Evolutionary conservation across 257 asterid genomes (phyloP), one percentile per base, ranked within the genome.

Genomic region (Scutellaria baicalensis): DNA sequence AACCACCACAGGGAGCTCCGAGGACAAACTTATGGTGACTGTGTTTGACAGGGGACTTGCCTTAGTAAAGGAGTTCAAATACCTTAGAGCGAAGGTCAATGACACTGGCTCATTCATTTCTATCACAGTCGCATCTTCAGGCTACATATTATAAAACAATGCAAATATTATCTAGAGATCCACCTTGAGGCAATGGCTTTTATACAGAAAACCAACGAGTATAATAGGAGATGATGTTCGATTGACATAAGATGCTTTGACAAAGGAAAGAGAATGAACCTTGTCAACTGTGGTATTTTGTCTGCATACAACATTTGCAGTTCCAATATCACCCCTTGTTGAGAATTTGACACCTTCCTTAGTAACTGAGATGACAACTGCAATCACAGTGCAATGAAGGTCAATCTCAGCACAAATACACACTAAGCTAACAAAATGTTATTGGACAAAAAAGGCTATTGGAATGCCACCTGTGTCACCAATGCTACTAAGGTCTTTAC

Each of bases 341-440:
- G 98, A 93, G 84, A 93, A 93, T 70, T 88, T 93, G 1, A 93
- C 98, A 3, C 98, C 98, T 81, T 93, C 98, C 84, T 93, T 93
- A 0, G 97, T 93, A 35, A 93, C 98, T 56, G 97, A 90, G 60
- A 93, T 93, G 59, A 90, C 95, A 83, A 90, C 98, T 90, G 75
- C 79, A 84, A 33, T 33, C 48, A 62, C 55, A 67, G 69, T 8
- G 23, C 16, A 49, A 0, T 0, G 11, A 23, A 27, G 21, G 21
- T 17, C 43, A 72, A 31, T 35, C 40, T 33, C 51, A 10, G 20
- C 4, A 31, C 10, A 23, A 48, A 49, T 31, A 71, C 9, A 71
- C 9, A 39, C 17, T 44, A 58, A 39, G 6, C 36, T 14, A 48
- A 33, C 8, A 13, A 21, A 21, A 43, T 40, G 35, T 31, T n/a